Percentiles rank a stretch among this genome's conserved stretches.
These are phyloP conservation scores for Hirschioporus abietinus DNA, from an alignment of 768 basidiomycete species.

Conservation along the genomic window DNA sequence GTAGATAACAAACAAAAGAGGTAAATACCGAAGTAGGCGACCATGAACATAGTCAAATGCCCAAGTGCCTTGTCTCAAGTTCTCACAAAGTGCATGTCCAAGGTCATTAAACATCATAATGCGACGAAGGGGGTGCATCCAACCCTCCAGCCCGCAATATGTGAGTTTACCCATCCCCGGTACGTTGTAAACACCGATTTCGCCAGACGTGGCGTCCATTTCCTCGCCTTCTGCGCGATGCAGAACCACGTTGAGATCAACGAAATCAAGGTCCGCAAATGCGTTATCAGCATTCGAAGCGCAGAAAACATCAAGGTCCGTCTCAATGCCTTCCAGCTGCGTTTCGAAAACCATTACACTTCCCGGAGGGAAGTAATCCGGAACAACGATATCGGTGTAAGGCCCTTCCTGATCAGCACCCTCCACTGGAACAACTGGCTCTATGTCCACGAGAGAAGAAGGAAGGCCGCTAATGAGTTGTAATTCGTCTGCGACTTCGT, in stretches of 20 bases:
- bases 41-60: slow-evolving; percentile 81
- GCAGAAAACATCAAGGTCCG: slow-evolving; percentile 70
- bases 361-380: slow-evolving; percentile 91
- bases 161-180: slow-evolving; percentile 69
- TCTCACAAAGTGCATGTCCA: slow-evolving; percentile 85
- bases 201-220: slow-evolving; percentile 76
- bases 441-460: slow-evolving; percentile 59
- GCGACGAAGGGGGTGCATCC: slow-evolving; percentile 85
- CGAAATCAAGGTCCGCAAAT: slow-evolving; percentile 66
- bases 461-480: slow-evolving; percentile 66
- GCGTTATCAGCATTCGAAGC: slow-evolving; percentile 64
- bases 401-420: slow-evolving; percentile 62
- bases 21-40: slow-evolving; percentile 59
- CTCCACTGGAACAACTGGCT: slow-evolving; percentile 50
- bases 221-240: slow-evolving; percentile 90
- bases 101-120: slow-evolving; percentile 91
- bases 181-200: slow-evolving; percentile 78
- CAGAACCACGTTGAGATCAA: slow-evolving; percentile 87
- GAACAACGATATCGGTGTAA: slow-evolving; percentile 75
- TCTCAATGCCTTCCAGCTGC: slow-evolving; percentile 67
- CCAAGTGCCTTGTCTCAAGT: slow-evolving; percentile 87
- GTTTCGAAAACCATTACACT: slow-evolving; percentile 93
- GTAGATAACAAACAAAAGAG: neutral
- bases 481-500: slow-evolving; percentile 45
- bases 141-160: slow-evolving; percentile 95